Conservation (phyloP, 2,329 filamentous ascomycete genomes). For the Cryphonectria carpinicola region DNA sequence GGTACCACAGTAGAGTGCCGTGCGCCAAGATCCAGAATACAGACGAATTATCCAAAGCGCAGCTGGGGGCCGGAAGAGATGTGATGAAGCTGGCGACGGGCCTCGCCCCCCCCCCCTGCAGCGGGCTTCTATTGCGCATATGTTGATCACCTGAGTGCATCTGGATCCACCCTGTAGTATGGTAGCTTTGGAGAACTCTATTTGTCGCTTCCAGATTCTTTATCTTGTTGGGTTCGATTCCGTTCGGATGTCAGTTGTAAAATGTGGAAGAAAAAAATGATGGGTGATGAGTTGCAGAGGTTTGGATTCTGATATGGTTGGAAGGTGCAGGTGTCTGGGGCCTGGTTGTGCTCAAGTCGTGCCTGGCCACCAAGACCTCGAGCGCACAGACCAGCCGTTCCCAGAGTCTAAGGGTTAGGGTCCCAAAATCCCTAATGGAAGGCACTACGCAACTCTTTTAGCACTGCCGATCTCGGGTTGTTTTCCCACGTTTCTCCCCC, state of each 20-base stretch:
- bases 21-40: not conserved
- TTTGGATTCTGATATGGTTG: not conserved
- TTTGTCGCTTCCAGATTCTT: conserved; percentile 5
- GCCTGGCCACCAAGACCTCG: not conserved
- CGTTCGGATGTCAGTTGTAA: not conserved
- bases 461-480: conserved; percentile 20
- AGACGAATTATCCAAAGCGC: not conserved
- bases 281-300: not conserved
- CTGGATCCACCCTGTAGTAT: not conserved
- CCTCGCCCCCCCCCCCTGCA: not conserved
- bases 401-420: conserved; percentile 6
- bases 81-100: not conserved
- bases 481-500: conserved; percentile 14
- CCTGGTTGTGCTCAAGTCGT: too few species aligned
- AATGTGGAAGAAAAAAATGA: not conserved
- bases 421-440: not conserved
- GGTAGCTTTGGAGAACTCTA: not conserved
- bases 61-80: not conserved
- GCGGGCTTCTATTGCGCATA: not conserved
- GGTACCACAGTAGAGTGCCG: not conserved
- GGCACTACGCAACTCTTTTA: not conserved
- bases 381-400: conserved; percentile 12
- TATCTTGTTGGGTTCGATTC: not conserved
- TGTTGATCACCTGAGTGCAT: conserved; percentile 1
- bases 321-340: not conserved